Percentiles rank a stretch among this genome's conserved stretches.
Conservation (phyloP, 2,329 filamentous ascomycete genomes). For the Clarireedia sp. region DNA sequence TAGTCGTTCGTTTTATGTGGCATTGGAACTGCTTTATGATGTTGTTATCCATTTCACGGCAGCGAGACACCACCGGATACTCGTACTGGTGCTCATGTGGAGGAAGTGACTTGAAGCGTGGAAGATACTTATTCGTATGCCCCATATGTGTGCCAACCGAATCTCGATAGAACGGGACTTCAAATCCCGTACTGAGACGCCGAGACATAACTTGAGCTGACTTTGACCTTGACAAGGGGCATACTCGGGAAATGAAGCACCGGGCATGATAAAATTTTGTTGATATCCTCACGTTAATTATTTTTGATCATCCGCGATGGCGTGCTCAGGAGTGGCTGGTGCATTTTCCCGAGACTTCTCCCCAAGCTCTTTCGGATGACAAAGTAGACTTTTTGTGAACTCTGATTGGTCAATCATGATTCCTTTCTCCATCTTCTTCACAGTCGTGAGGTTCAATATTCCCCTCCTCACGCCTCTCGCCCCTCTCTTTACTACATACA, state of each 20-base stretch:
- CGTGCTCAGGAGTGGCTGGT: constrained; percentile 9
- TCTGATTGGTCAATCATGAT: background rate
- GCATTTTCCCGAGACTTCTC: constrained; percentile 4
- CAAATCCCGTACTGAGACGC: background rate
- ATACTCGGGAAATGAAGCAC: constrained; percentile 3
- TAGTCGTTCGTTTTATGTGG: background rate
- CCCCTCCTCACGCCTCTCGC: constrained; percentile 3
- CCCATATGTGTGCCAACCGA: too few species aligned
- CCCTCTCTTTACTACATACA: constrained; percentile 9
- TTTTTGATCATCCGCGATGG: constrained; percentile 5
- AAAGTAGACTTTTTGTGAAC: constrained; percentile 1
- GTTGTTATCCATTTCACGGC: too few species aligned
- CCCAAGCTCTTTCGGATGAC: constrained; percentile 2
- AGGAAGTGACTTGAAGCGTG: too few species aligned
- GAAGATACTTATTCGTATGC: too few species aligned
- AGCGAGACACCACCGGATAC: too few species aligned
- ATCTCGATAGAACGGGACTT: background rate
- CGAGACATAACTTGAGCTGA: background rate
- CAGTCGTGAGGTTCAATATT: background rate
- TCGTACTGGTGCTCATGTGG: too few species aligned
- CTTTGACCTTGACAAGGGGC: background rate
- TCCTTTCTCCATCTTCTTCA: constrained; percentile 3
- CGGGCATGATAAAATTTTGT: background rate
- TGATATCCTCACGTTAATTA: constrained; percentile 2
- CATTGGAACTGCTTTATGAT: background rate